phyloP scores from a whole-genome alignment of 768 basidiomycete genomes.

The Lactarius pseudohatsudake region DNA sequence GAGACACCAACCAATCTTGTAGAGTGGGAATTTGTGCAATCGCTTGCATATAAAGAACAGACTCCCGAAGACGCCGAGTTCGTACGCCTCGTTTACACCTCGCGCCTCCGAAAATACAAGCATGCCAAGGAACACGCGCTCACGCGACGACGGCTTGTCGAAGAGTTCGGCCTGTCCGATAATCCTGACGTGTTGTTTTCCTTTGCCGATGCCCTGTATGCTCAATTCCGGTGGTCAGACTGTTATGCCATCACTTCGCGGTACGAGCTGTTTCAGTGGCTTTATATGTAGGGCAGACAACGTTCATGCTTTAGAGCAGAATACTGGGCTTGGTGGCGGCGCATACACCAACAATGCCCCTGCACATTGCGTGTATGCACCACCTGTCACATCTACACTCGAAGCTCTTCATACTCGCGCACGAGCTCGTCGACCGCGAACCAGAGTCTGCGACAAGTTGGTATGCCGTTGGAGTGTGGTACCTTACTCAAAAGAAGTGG shows the following conservation, averaged over 20 bases:
- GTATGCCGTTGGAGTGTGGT: constrained; percentile 99
- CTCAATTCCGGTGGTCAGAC: constrained; percentile 89
- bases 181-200: constrained; percentile 92
- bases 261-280: constrained; percentile 40
- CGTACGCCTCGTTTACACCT: constrained; percentile 88
- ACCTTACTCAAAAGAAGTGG: constrained; percentile 85
- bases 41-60: constrained; percentile 79
- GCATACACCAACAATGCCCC: constrained; percentile 85
- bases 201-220: constrained; percentile 87
- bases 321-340: constrained; percentile 83
- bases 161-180: constrained; percentile 81
- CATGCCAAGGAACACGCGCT: constrained; percentile 79
- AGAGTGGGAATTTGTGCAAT: constrained; percentile 98
- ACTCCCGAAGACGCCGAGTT: constrained; percentile 88
- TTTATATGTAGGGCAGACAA: not conserved
- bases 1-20: constrained; percentile 3
- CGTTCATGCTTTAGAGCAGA: constrained; percentile 41
- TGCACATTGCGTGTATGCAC: constrained; percentile 98
- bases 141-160: constrained; percentile 74
- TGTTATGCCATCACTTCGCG: constrained; percentile 86
- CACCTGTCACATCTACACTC: constrained; percentile 91
- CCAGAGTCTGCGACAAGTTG: constrained; percentile 92
- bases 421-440: constrained; percentile 92
- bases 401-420: constrained; percentile 92
- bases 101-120: constrained; percentile 87